These are phyloP conservation scores for Microstroma glucosiphilum DNA, from an alignment of 1,284 basidiomycete species.

Conservation along the genomic window DNA sequence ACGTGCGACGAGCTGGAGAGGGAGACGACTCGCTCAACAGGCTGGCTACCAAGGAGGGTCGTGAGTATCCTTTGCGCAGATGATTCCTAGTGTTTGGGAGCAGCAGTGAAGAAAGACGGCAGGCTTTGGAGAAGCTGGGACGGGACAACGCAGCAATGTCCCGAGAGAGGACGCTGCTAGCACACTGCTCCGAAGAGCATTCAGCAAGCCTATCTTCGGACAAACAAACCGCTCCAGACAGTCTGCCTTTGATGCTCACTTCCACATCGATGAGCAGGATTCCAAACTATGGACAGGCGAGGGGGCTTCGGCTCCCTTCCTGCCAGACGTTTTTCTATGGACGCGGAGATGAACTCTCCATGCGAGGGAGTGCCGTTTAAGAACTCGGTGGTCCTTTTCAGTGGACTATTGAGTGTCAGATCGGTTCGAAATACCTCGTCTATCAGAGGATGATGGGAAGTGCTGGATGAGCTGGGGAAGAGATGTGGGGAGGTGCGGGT, in stretches of 20 bases:
- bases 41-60: conserved; percentile 85
- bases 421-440: conserved; percentile 34
- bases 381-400: conserved; percentile 40
- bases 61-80: conserved; percentile 59
- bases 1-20: conserved; percentile 90
- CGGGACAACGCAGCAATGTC: background rate
- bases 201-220: too few species aligned
- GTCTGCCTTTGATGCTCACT: conserved; percentile 37
- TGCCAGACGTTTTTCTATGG: conserved; percentile 12
- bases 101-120: background rate
- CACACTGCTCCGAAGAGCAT: background rate
- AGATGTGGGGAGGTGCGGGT: background rate
- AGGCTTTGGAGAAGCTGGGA: background rate
- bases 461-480: background rate
- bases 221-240: conserved; percentile 37
- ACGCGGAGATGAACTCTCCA: conserved; percentile 10
- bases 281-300: conserved; percentile 24
- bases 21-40: conserved; percentile 96
- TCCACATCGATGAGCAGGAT: conserved; percentile 37
- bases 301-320: conserved; percentile 4
- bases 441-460: background rate
- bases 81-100: background rate
- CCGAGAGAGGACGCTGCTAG: background rate
- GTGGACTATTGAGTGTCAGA: conserved; percentile 47
- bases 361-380: conserved; percentile 44